Base-by-base conservation (phyloP, 148 eudicot species). In the Oxyria digyna region DNA sequence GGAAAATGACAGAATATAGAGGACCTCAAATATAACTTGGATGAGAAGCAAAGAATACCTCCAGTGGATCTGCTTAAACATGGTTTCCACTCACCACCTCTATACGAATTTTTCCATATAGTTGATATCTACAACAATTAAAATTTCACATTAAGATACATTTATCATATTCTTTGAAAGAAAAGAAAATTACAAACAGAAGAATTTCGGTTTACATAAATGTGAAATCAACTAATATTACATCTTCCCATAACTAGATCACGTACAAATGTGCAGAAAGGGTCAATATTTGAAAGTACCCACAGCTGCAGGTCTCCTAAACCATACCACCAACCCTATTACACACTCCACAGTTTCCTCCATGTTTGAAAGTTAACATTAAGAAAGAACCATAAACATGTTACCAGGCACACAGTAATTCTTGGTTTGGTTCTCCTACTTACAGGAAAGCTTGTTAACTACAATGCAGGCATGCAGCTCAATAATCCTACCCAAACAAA, bases 21-120 rank as follows among this genome's bases (percentile, higher is more conserved):
- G 65, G 65, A 31, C 14, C 24, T 37, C 68, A 66, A 66, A 37
- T 5, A 27, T 41, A 75, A 38, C 4, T 55, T 67, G 27, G 42
- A 37, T 17, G 46, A 24, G 45, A 41, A 11, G 31, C 35, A 67
- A 11, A 71, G 63, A 29, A 63, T 78, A 94, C 99, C 97, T 94
- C 73, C 85, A 45, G 82, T 75, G 59, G 89, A 85, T 69, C 71
- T 90, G 80, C 84, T 85, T 74, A 84, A 76, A 77, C 99, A 94
- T 14, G 99, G 89, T 79, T 78, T 90, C 99, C 99, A 94, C 71
- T 80, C 93, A 69, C 93, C 90, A 75, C 84, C 76, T 87, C 83
- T 90, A 76, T 83, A 84, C 41, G 97, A 88, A 74, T 88, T 88
- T 78, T 85, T 87, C 99, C 99, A 94, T 77, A 94, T 85, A 24